Conservation (phyloP, 2,329 filamentous ascomycete genomes). For the Thelonectria discophora region DNA sequence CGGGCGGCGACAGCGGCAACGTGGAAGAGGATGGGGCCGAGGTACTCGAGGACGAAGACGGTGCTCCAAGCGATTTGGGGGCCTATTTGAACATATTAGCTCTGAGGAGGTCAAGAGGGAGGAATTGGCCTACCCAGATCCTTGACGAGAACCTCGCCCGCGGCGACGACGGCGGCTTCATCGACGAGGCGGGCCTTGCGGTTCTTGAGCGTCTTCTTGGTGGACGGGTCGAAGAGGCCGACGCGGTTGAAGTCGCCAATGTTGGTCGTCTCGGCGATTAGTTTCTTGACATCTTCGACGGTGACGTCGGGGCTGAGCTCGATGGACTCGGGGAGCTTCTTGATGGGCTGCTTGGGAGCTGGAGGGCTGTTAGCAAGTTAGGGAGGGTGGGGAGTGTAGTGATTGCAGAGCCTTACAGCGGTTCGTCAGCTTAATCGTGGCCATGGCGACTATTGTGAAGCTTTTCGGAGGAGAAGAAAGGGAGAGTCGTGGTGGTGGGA, state of each 20-base stretch:
- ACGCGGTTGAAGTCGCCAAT: conserved; percentile 68
- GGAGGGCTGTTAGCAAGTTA: background rate
- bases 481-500: background rate
- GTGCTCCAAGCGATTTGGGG: conserved; percentile 91
- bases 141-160: conserved; percentile 80
- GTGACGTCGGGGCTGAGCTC: conserved; percentile 61
- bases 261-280: conserved; percentile 60
- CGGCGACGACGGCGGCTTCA: conserved; percentile 57
- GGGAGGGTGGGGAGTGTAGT: background rate
- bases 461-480: background rate
- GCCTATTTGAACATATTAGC: conserved; percentile 59
- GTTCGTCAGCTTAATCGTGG: conserved; percentile 55
- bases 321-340: conserved; percentile 61
- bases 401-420: conserved; percentile 44
- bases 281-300: conserved; percentile 67
- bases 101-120: background rate
- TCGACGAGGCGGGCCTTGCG: conserved; percentile 62
- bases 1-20: conserved; percentile 76
- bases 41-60: conserved; percentile 94
- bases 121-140: conserved; percentile 74
- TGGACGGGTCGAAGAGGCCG: conserved; percentile 67
- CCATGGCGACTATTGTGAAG: conserved; percentile 22
- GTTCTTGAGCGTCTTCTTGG: conserved; percentile 71
- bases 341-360: conserved; percentile 62
- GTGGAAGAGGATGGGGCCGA: conserved; percentile 91